These are phyloP conservation scores for Phytophthora colocasiae DNA, from an alignment of 352 stramenopile species.

Conservation along the genomic window DNA sequence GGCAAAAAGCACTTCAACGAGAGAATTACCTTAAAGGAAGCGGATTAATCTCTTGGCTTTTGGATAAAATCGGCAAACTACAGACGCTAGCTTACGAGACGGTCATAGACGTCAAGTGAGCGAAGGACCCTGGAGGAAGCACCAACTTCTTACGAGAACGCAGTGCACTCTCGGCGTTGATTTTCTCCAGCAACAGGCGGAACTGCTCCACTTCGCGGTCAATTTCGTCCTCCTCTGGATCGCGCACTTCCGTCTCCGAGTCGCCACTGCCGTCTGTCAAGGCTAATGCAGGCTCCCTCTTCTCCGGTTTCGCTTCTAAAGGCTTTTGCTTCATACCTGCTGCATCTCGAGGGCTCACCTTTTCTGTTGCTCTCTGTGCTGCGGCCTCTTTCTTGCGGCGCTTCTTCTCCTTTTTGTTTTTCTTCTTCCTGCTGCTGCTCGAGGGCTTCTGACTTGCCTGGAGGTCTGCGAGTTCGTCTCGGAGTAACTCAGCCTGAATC, in stretches of 20 bases:
- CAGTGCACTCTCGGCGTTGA: constrained; percentile 62
- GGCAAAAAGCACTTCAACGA: constrained; percentile 15
- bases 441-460: constrained; percentile 66
- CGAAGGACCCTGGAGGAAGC: constrained; percentile 70
- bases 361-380: constrained; percentile 37
- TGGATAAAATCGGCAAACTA: neutral
- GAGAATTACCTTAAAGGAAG: neutral
- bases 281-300: constrained; percentile 12
- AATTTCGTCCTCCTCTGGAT: constrained; percentile 60
- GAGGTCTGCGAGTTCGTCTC: constrained; percentile 75
- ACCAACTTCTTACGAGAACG: constrained; percentile 74
- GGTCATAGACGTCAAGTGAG: constrained; percentile 39
- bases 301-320: constrained; percentile 10
- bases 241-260: constrained; percentile 32
- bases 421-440: constrained; percentile 63
- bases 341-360: constrained; percentile 19
- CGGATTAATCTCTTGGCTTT: constrained; percentile 2
- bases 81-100: constrained; percentile 31
- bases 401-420: constrained; percentile 83
- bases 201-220: constrained; percentile 85
- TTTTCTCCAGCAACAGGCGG: constrained; percentile 72
- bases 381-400: constrained; percentile 70
- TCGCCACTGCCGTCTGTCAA: constrained; percentile 36
- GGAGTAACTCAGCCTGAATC: constrained; percentile 74
- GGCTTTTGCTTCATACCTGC: constrained; percentile 16